Evolutionary conservation across 2,329 filamentous ascomycete genomes (phyloP), one percentile per base, ranked within the genome.

Genomic region (Calonectria pteridis): DNA sequence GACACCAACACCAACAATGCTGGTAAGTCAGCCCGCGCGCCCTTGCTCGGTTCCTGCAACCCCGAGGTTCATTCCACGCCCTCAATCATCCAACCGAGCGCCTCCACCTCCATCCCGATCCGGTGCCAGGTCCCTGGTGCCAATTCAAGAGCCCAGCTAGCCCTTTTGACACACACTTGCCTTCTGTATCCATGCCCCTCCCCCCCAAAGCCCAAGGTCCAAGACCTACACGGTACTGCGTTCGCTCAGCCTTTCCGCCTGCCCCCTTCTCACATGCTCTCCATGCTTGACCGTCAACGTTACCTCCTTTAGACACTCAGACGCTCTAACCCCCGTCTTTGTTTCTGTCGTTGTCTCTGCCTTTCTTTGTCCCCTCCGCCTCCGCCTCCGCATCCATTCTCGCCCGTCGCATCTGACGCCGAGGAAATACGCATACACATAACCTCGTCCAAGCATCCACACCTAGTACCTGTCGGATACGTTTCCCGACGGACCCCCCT

Each of bases 121-220:
- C 69, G 69, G 77, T 77, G 73, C 77, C 78, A 77, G 77, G 70
- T 78, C 72, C 73, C 78, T 72, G 77, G 76, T 73, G 69, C 71
- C 59, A 72, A 55, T 70, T 35, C 71, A 70, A 73, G 53, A 46
- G 70, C 66, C 64, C 59, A 49, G 72, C 66, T 67, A 23, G 43
- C 43, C n/a, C n/a, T 64, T 71, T 72, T 73, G 75, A 75, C 77
- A 74, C 70, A 73, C 73, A 37, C 64, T 33, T 51, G 71, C 71
- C 51, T 26, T 31, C 49, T 35, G 16, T 73, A 69, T 71, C 68
- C 46, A 76, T 64, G 62, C 75, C 75, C 72, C 74, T 58, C 58
- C 29, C 51, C 50, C 59, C 77, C 59, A 33, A 43, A n/a, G 18
- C 4, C 40, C 67, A 62, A 69, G 69, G 70, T 74, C 28, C 29